Conservation (phyloP, 2,329 filamentous ascomycete species). For the Curvularia sp. region DNA sequence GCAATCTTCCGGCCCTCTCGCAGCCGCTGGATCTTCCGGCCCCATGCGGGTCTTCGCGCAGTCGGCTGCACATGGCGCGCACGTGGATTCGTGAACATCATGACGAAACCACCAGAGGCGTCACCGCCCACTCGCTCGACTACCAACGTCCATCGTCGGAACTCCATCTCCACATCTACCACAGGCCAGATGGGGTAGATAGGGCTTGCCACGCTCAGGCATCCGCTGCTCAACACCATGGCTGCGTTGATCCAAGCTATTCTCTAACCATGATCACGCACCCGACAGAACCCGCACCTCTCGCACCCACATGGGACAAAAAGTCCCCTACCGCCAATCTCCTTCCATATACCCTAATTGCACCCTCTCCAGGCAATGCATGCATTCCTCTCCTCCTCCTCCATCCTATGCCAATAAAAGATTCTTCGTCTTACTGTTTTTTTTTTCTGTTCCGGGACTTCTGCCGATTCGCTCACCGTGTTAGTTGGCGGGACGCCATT, state of each 20-base stretch:
- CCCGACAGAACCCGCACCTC: conserved; percentile 3
- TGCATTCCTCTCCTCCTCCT: background rate
- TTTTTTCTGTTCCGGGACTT: conserved; percentile 13
- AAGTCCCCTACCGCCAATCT: conserved; percentile 4
- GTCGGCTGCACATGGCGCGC: conserved; percentile 15
- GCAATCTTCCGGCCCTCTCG: background rate
- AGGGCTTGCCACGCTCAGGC: background rate
- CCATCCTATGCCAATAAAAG: conserved; percentile 2
- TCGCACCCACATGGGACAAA: background rate
- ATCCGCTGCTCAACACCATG: background rate
- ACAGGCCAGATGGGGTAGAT: background rate
- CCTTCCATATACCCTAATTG: conserved; percentile 9
- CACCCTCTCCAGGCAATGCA: conserved; percentile 9
- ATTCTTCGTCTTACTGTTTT: conserved; percentile 9
- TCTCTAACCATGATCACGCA: conserved; percentile 4
- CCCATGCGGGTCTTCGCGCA: conserved; percentile 16
- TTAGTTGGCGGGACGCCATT: conserved; percentile 4
- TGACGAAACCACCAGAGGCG: conserved; percentile 11
- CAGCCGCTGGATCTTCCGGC: conserved; percentile 16
- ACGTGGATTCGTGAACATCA: conserved; percentile 18
- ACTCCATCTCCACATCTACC: conserved; percentile 12
- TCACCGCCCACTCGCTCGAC: conserved; percentile 6
- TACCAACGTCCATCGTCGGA: conserved; percentile 4
- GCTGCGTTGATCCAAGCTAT: background rate
- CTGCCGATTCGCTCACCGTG: conserved; percentile 8